Base-by-base conservation (phyloP, 2,329 filamentous ascomycete genomes). In the Scedosporium minutisporum region DNA sequence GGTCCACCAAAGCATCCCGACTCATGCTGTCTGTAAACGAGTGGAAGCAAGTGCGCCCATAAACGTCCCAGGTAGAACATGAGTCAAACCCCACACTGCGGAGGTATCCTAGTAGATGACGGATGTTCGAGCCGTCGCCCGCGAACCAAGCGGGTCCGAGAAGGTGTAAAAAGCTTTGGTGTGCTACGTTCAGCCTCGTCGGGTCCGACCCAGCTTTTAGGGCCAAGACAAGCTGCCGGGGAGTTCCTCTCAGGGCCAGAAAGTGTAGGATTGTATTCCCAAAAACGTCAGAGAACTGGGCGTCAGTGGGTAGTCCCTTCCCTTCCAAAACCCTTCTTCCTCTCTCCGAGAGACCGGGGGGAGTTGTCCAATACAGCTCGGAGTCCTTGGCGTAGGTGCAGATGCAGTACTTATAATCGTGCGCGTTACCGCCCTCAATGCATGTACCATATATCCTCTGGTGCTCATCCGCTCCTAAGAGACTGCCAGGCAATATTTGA, bases 161-260 rank as follows among this genome's bases (percentile, higher is more conserved):
- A 1, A 80, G 71, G 58, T 82, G 77, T 25, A 83, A 69, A 38
- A 82, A 80, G 0, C 78, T 82, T 68, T 82, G 80, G 2, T 75
- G 75, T 1, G 75, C 77, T 4, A 72, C 76, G 66, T 82, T 82
- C 21, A 21, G 9, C 57, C 9, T 38, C 10, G 10, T 14, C 33
- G 33, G 38, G 42, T 33, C 46, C 12, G 41, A 60, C 44, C 12
- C 23, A 27, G 44, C 42, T 2, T 63, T 41, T 38, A 38, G 33
- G 0, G 61, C 55, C 61, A 62, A 68, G 14, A 72, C 65, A 3
- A 79, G 69, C 6, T 69, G 27, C 2, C 67, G 65, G 25, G 66
- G 68, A 1, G 69, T 70, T n/a, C 71, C 69, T 1, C 75, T 68
- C 0, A 76, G 74, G 1, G 79, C 78, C 42, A 82, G 70, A 9